Evolutionary conservation across 108 stramenopile species (phyloP).

Genomic region (Conticribra weissflogii): DNA sequence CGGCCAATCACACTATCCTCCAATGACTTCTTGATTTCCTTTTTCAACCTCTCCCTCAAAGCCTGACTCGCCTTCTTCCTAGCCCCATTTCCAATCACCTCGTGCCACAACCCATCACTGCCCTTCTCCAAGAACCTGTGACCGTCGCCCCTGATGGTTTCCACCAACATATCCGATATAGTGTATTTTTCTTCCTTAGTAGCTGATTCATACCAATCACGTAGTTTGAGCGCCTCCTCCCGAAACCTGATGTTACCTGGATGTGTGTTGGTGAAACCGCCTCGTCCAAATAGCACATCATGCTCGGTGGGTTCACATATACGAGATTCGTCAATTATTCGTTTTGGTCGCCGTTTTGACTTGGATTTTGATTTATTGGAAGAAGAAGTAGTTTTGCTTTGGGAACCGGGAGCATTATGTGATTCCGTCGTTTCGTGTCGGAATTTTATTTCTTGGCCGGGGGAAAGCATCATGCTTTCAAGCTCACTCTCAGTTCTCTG

Average conservation of each 20-base stretch:
- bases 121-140: conserved; percentile 46
- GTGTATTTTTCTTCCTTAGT: conserved; percentile 21
- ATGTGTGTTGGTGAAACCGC: conserved; percentile 69
- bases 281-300: conserved; percentile 78
- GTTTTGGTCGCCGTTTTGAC: conserved; percentile 17
- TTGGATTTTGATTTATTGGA: too few relatives aligned
- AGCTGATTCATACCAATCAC: conserved; percentile 5
- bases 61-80: conserved; percentile 53
- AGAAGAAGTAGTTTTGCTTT: too few relatives aligned
- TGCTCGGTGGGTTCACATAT: conserved; percentile 47
- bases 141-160: conserved; percentile 26
- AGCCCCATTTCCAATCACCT: conserved; percentile 43
- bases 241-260: conserved; percentile 72
- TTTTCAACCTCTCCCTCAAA: conserved; percentile 40
- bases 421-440: too few relatives aligned
- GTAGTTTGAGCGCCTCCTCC: conserved; percentile 15
- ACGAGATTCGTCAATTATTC: conserved; percentile 16
- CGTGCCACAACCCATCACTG: conserved; percentile 48
- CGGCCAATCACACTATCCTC: too few relatives aligned
- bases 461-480: too few relatives aligned
- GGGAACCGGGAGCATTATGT: too few relatives aligned
- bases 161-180: conserved; percentile 18
- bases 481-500: too few relatives aligned
- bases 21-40: too few relatives aligned
- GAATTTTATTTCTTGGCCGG: too few relatives aligned